A percentile compares a stretch with the other conserved stretches of the same genome.
Evolutionary conservation across 129 eudicot species (phyloP).

Genomic region (Centaurea solstitialis): DNA sequence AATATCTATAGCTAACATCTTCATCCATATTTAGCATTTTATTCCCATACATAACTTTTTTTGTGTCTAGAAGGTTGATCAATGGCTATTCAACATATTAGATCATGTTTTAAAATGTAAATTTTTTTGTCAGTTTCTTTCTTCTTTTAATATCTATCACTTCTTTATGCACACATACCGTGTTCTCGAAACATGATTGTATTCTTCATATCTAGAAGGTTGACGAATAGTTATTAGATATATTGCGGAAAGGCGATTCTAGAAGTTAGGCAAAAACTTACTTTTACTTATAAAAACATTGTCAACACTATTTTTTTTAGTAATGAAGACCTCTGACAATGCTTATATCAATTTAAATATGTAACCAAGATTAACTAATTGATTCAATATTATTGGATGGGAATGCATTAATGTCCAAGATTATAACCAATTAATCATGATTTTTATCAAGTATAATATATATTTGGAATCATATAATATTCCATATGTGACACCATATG

Average conservation of each 20-base stretch:
- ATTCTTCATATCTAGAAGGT: constrained; percentile 18
- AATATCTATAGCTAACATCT: background rate
- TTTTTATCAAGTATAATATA: constrained; percentile 1
- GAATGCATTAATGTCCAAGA: background rate
- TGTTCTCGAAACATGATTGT: background rate
- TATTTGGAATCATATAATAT: constrained; percentile 1
- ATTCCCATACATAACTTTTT: background rate
- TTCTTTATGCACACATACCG: background rate
- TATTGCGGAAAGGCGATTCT: background rate
- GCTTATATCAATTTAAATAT: background rate
- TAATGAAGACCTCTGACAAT: background rate
- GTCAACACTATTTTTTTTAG: constrained; percentile 19
- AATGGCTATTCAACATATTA: background rate
- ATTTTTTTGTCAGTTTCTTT: background rate
- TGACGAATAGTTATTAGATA: background rate
- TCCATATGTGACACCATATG: constrained; percentile 22
- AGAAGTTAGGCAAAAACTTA: constrained; percentile 22
- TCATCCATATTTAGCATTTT: background rate
- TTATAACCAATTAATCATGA: constrained; percentile 2
- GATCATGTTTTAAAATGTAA: background rate
- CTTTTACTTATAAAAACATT: background rate
- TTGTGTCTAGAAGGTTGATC: constrained; percentile 18
- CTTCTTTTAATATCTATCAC: background rate
- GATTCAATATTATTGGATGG: constrained; percentile 5
- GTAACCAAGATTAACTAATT: constrained; percentile 2